Conservation (phyloP, 2,329 filamentous ascomycete species). For the Hypoxylon sp. region DNA sequence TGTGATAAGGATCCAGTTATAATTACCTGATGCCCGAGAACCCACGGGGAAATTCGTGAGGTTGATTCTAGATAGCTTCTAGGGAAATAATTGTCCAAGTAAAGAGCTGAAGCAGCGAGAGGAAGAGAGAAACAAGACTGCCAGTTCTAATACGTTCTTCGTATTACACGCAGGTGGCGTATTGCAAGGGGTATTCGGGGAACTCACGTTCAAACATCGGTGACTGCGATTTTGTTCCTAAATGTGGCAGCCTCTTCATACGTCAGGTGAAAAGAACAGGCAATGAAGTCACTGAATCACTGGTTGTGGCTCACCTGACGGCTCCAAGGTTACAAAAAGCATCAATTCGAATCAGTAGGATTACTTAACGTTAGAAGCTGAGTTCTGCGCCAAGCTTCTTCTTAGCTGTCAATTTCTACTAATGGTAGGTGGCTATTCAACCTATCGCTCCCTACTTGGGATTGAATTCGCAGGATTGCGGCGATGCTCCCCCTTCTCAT, state of each 20-base stretch:
- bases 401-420: conserved; percentile 9
- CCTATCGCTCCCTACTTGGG: conserved; percentile 12
- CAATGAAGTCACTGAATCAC: conserved; percentile 8
- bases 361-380: conserved; percentile 17
- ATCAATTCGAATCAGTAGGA: conserved; percentile 30
- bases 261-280: not conserved
- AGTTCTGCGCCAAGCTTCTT: conserved; percentile 16
- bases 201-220: conserved; percentile 36
- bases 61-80: conserved; percentile 18
- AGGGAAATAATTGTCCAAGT: conserved; percentile 15
- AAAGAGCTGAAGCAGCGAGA: conserved; percentile 1
- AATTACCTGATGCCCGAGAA: conserved; percentile 2
- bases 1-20: conserved; percentile 20
- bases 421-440: conserved; percentile 24
- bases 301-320: conserved; percentile 10
- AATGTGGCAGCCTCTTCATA: conserved; percentile 18
- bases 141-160: conserved; percentile 6
- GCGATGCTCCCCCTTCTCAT: conserved; percentile 21
- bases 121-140: conserved; percentile 1
- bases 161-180: conserved; percentile 17
- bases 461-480: conserved; percentile 24
- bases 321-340: not conserved
- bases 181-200: conserved; percentile 30
- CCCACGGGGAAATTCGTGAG: conserved; percentile 8
- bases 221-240: conserved; percentile 20